Base-by-base conservation (phyloP, 2,329 filamentous ascomycete genomes). In the Hortaea werneckii region DNA sequence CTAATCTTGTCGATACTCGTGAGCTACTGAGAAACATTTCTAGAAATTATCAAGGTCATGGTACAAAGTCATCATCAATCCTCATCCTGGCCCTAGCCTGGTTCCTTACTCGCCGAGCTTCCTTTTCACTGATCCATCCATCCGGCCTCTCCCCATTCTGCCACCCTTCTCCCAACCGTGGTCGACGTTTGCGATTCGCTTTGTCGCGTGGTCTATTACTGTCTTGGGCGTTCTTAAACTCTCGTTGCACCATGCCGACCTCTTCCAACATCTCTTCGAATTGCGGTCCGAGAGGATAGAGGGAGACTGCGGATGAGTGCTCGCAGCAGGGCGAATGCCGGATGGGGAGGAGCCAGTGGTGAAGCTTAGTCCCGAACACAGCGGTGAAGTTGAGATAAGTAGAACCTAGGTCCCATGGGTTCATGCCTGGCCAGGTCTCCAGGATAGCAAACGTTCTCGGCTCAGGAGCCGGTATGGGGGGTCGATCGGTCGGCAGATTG, bases 321-420 rank as follows among this genome's bases (percentile, higher is more conserved):
- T 77, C 75, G 42, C 75, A 75, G 62, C 85, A 90, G 0, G 90
- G 90, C 4, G 85, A 87, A 48, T 77, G 74, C 46, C 73, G 78
- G 30, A 94, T 63, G 0, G 90, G 90, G 1, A 95, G 66, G 9
- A 95, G 59, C 89, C 89, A 96, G 49, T 95, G 85, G 10, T 82
- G 50, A 1, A 80, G 52, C 13, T 68, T 77, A 40, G 75, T 67
- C 0, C 90, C 90, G 81, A 98, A 87, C 20, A 95, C 78, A 10
- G 82, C 76, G 52, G 79, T 78, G 67, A 88, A 82, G 59, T 96
- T 96, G 27, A 72, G 67, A 51, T 76, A 72, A 1, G 45, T 40
- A 29, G 63, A 69, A 1, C 85, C 86, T 1, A 92, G 69, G 55
- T 94, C 79, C 81, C 87, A 98, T 0, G 87, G 87, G 54, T 95